Evolutionary conservation across 345 rosid species (phyloP), one percentile per base, ranked within the genome.

Genomic region (Sisymbrium altissimum): DNA sequence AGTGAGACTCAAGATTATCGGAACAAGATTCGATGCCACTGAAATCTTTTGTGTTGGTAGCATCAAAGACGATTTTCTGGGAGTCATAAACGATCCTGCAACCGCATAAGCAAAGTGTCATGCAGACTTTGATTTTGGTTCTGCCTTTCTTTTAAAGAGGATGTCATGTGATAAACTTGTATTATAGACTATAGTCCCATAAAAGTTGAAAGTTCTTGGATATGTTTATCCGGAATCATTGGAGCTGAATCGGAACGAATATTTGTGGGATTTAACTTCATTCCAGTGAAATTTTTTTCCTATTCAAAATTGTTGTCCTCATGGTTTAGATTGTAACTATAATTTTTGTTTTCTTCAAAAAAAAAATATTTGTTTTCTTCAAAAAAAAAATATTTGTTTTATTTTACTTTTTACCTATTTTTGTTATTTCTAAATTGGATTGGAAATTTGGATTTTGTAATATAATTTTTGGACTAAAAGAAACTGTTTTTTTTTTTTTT

Each of bases 21-120:
- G 98, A 38, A 93, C 96, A 56, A 83, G 96, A 30, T 97, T 93
- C 15, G 97, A 93, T 84, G 94, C 94, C 36, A 87, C 92, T 12
- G 97, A 87, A 80, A 93, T 86, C 58, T 91, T 94, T 78, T 91
- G 97, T 74, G 91, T 94, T 11, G 98, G 97, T 35, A 93, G 93
- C 68, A 93, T 93, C 70, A 90, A 89, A 77, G 98, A 90, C 64
- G 93, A 93, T 75, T 93, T 90, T 84, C 80, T 90, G 84, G 98
- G 97, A 18, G 97, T 93, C 81, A 89, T 93, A 23, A 92, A 90
- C 71, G 98, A 92, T 79, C 97, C 97, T 25, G 78, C 88, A 46
- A 70, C 89, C 0, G 85, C 79, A 44, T 89, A 86, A 70, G 44
- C 78, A 57, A 74, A 45, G 36, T 45, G 23, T 43, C 64, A 36